Evolutionary conservation across 75 land plant species (phyloP), one percentile per base, ranked within the genome.

Genomic region (Pinus tabuliformis): DNA sequence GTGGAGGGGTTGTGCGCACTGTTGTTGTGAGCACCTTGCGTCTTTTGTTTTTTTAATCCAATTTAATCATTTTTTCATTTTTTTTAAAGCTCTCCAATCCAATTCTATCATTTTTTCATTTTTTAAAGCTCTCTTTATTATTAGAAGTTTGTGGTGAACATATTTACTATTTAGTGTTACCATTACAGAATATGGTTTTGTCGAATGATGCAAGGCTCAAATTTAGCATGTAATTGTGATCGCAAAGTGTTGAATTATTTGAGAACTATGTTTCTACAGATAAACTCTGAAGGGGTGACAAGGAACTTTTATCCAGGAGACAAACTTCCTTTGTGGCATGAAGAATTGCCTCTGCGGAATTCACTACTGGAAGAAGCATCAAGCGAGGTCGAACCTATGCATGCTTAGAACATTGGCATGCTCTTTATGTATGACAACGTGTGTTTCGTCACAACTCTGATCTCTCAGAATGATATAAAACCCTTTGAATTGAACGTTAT

Each of bases 1-100:
- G 99, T 82, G 99, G 99, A 59, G 99, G 99, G 60, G 97, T 94
- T 80, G 91, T 96, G 56, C 89, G 99, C 45, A 96, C 99, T 77
- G 99, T 96, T 59, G 91, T 77, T 74, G 98, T 96, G 79, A 49
- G 54, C 75, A 42, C 62, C 26, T 37, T 77, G 3, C 45, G 58
- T 54, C 49, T 52, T 49, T 49, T 49, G 9, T 9, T 9, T 49
- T 11, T 33, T 33, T 33, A 1, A 33, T 33, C 33, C 33, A 33
- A 33, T 33, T 33, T 58, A 63, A 33, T 33, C 13, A 9, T 49
- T 49, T 64, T 64, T 16, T 33, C 15, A 26, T 26, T 26, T 26
- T 26, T 26, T 33, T 33, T 33, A 33, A 33, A 33, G 52, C 52
- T 45, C 6, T 45, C 52, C 16, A 64, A 37, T 64, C 37, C 68